Conservation (phyloP, 176 grass and related monocot species). For the Coix lacrymajobi region DNA sequence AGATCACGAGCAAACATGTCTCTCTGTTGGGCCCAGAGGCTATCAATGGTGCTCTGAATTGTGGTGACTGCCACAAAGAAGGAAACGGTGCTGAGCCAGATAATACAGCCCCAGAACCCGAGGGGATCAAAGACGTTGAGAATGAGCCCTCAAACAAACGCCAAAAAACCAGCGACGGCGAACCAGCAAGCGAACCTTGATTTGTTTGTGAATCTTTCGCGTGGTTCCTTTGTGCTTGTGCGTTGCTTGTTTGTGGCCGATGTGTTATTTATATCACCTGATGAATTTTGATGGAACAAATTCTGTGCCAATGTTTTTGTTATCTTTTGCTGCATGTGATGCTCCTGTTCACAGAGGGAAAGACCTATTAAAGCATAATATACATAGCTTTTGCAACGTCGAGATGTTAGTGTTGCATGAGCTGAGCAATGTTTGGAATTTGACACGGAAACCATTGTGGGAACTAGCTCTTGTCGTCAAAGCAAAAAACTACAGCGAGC, state of each 20-base stretch:
- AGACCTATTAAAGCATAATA: not conserved
- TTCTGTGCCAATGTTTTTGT: not conserved
- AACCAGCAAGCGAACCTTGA: constrained; percentile 37
- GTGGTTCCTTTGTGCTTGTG: not conserved
- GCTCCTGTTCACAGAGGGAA: not conserved
- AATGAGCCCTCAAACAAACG: constrained; percentile 50
- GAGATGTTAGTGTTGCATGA: not conserved
- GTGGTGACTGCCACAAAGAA: constrained; percentile 16
- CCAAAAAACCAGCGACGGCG: constrained; percentile 40
- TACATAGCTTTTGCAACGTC: not conserved
- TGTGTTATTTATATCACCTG: not conserved
- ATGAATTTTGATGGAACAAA: constrained; percentile 12
- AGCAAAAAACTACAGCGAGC: too few relatives aligned
- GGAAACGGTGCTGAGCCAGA: constrained; percentile 19
- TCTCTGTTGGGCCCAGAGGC: constrained; percentile 66
- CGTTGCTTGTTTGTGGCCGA: not conserved
- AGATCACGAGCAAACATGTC: constrained; percentile 80
- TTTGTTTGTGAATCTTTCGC: not conserved
- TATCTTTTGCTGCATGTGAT: not conserved
- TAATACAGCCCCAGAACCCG: constrained; percentile 22
- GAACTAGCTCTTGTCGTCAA: not conserved
- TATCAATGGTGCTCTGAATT: constrained; percentile 34
- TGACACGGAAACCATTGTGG: not conserved
- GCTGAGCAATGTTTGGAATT: not conserved
- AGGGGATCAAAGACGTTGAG: not conserved